A percentile compares a stretch with the other conserved stretches of the same genome.
phyloP scores from a whole-genome alignment of 225 moss, liverwort and hornwort species.

The Sphagnum tenellum region DNA sequence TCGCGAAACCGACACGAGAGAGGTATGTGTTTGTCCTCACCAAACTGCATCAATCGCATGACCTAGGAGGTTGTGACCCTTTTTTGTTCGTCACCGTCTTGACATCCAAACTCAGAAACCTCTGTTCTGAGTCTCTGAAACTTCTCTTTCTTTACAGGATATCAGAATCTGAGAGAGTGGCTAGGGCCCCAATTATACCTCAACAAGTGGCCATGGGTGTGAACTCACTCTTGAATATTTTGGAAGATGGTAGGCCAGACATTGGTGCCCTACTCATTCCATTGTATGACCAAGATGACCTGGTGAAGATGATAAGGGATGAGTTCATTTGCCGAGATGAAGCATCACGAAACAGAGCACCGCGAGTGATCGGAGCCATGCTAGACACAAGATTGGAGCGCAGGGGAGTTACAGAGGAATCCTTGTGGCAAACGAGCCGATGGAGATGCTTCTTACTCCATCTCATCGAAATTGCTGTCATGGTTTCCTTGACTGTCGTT shows the following conservation, averaged over 20 bases:
- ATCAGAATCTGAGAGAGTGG: not conserved
- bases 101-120: too few species aligned
- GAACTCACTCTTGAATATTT: not conserved
- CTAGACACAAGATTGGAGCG: not conserved
- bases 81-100: too few species aligned
- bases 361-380: not conserved
- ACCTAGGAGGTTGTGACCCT: too few species aligned
- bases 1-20: not conserved
- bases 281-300: not conserved
- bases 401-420: not conserved
- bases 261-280: not conserved
- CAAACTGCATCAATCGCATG: too few species aligned
- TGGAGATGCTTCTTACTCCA: slow-evolving; percentile 9
- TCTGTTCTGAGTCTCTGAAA: too few species aligned
- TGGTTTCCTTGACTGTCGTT: slow-evolving; percentile 3
- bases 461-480: slow-evolving; percentile 4
- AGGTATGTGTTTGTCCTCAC: not conserved
- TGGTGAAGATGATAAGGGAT: not conserved
- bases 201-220: not conserved
- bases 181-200: not conserved
- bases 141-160: not conserved
- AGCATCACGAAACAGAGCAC: not conserved
- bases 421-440: not conserved
- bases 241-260: not conserved
- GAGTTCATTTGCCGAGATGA: slow-evolving; percentile 1